These are phyloP conservation scores for Dictyostelium intermedium DNA, from an alignment of 78 protist genomes.

Conservation along the genomic window DNA sequence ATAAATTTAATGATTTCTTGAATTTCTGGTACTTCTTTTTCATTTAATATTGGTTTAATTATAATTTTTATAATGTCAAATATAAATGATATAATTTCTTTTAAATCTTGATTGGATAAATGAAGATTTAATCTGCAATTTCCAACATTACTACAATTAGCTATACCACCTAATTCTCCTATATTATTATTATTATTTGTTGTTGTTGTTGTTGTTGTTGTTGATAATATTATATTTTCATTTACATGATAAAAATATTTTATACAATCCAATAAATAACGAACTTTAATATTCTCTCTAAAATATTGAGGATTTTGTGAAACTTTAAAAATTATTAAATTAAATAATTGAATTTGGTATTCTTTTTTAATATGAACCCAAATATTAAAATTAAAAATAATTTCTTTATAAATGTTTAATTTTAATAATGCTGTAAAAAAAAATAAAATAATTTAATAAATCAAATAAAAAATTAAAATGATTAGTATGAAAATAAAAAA, in stretches of 20 bases:
- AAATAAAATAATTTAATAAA: no score
- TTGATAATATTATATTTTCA: background rate
- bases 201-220: background rate
- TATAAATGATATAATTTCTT: slow-evolving; percentile 38
- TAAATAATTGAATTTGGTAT: slow-evolving; percentile 30
- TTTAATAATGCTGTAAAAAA: background rate
- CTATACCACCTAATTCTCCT: background rate
- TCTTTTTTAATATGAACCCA: slow-evolving; percentile 42
- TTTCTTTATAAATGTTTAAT: slow-evolving; percentile 18
- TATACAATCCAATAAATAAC: slow-evolving; percentile 37
- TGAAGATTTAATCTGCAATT: background rate
- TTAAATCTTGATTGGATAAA: background rate
- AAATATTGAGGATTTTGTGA: slow-evolving; percentile 10
- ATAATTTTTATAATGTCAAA: slow-evolving; percentile 45
- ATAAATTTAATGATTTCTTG: slow-evolving; percentile 37
- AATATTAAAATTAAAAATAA: slow-evolving; percentile 53
- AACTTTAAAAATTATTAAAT: slow-evolving; percentile 17
- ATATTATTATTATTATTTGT: background rate
- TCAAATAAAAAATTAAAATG: no score
- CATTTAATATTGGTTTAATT: background rate
- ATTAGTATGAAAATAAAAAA: background rate
- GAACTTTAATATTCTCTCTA: slow-evolving; percentile 39
- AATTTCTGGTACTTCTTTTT: slow-evolving; percentile 49
- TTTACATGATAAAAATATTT: slow-evolving; percentile 28
- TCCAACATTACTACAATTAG: background rate